A percentile compares a stretch with the other conserved stretches of the same genome.
Evolutionary conservation across 176 grass and related monocot genomes (phyloP).

Genomic region (Eleusine coracana): DNA sequence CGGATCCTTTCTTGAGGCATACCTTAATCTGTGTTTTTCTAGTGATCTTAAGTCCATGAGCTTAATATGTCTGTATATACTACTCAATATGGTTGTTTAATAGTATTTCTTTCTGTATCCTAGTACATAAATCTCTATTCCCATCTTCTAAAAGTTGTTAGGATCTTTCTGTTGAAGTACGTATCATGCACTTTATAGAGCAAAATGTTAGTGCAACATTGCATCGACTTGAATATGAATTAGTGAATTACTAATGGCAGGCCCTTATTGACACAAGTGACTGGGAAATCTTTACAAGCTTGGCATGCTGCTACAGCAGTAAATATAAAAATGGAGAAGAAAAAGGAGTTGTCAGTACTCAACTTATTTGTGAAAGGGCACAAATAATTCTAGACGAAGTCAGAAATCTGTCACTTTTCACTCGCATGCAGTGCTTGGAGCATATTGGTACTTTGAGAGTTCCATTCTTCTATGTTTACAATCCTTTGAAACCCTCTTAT

Average conservation of each 20-base stretch:
- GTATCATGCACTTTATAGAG: not conserved
- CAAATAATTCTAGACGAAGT: conserved; percentile 96
- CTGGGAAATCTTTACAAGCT: conserved; percentile 83
- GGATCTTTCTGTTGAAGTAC: conserved; percentile 22
- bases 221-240: conserved; percentile 39
- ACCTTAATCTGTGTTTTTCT: conserved; percentile 14
- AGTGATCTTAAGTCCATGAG: not conserved
- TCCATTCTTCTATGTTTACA: conserved; percentile 38
- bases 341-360: conserved; percentile 85
- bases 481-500: conserved; percentile 29
- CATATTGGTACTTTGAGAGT: conserved; percentile 75
- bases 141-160: conserved; percentile 20
- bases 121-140: not conserved
- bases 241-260: conserved; percentile 47
- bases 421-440: conserved; percentile 69
- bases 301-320: conserved; percentile 88
- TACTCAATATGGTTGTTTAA: conserved; percentile 10
- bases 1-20: conserved; percentile 18
- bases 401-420: conserved; percentile 75
- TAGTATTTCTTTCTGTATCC: not conserved
- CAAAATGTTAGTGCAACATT: conserved; percentile 4
- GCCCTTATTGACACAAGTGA: conserved; percentile 91
- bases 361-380: conserved; percentile 92
- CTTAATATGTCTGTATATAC: conserved; percentile 2
- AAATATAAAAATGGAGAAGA: conserved; percentile 66